A percentile compares a stretch with the other conserved stretches of the same genome.
These are phyloP conservation scores for Boletus sp. DNA, from an alignment of 768 basidiomycete genomes.

Conservation along the genomic window DNA sequence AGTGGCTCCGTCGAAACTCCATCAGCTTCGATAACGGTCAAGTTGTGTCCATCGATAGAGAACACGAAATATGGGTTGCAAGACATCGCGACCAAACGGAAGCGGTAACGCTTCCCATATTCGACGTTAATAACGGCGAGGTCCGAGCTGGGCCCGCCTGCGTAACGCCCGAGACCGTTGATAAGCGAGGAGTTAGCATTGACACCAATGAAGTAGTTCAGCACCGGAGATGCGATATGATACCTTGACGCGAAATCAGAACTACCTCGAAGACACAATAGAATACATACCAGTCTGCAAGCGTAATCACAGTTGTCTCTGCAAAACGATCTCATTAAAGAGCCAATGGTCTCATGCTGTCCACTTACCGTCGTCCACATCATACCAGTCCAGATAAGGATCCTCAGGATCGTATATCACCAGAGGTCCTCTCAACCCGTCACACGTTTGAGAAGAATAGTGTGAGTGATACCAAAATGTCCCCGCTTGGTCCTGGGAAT, in stretches of 20 bases:
- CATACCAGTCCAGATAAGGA: constrained; percentile 37
- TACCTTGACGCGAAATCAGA: constrained; percentile 16
- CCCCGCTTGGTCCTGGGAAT: constrained; percentile 14
- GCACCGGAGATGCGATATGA: constrained; percentile 15
- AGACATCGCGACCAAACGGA: constrained; percentile 45
- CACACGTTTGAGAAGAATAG: constrained; percentile 38
- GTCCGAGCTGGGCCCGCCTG: constrained; percentile 34
- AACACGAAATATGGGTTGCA: constrained; percentile 44
- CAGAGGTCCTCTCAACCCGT: constrained; percentile 38
- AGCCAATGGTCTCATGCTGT: not conserved
- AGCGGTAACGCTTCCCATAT: constrained; percentile 39
- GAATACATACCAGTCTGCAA: constrained; percentile 23
- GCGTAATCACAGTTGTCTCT: constrained; percentile 26
- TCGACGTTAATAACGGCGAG: constrained; percentile 40
- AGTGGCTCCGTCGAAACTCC: constrained; percentile 41
- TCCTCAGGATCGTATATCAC: constrained; percentile 43
- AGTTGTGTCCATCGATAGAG: constrained; percentile 44
- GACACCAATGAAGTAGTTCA: constrained; percentile 18
- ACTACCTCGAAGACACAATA: not conserved
- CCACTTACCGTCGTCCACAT: constrained; percentile 42
- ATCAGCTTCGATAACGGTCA: constrained; percentile 45
- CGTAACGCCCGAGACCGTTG: constrained; percentile 30
- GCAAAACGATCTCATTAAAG: not conserved
- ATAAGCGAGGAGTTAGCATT: constrained; percentile 27
- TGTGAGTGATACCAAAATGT: constrained; percentile 39